Percentiles rank a stretch among this genome's conserved stretches.
Conservation (phyloP, 2,329 filamentous ascomycete genomes). For the Grosmannia clavigera region DNA sequence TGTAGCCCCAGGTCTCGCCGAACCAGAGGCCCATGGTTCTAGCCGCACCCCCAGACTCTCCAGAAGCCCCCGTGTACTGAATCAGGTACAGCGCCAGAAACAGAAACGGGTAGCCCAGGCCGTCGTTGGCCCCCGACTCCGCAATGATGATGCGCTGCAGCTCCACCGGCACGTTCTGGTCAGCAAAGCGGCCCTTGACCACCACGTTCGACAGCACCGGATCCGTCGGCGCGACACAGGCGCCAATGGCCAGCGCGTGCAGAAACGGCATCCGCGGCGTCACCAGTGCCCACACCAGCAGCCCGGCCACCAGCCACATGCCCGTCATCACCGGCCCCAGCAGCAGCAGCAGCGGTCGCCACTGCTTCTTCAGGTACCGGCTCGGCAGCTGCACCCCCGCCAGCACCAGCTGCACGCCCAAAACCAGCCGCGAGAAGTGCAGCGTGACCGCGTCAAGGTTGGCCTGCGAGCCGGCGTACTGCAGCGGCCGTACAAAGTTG, state of each 20-base stretch:
- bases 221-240: constrained; percentile 87
- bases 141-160: constrained; percentile 71
- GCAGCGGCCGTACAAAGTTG: constrained; percentile 61
- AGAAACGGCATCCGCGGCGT: constrained; percentile 55
- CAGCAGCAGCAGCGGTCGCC: constrained; percentile 60
- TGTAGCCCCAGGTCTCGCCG: constrained; percentile 74
- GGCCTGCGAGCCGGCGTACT: constrained; percentile 51
- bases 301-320: constrained; percentile 79
- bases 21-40: constrained; percentile 73
- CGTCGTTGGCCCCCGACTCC: constrained; percentile 83
- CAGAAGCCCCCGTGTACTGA: constrained; percentile 49
- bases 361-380: constrained; percentile 67
- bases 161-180: constrained; percentile 73
- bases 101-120: constrained; percentile 77
- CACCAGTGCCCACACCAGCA: constrained; percentile 66
- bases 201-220: constrained; percentile 81
- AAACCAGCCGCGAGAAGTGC: constrained; percentile 74
- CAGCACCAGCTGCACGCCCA: constrained; percentile 81
- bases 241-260: constrained; percentile 66
- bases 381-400: constrained; percentile 80
- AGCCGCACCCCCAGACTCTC: constrained; percentile 40
- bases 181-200: constrained; percentile 67
- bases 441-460: constrained; percentile 63
- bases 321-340: constrained; percentile 72
- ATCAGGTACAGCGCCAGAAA: constrained; percentile 77